Evolutionary conservation across 306 rosid genomes (phyloP), one percentile per base, ranked within the genome.

Genomic region (Arachis stenosperma): DNA sequence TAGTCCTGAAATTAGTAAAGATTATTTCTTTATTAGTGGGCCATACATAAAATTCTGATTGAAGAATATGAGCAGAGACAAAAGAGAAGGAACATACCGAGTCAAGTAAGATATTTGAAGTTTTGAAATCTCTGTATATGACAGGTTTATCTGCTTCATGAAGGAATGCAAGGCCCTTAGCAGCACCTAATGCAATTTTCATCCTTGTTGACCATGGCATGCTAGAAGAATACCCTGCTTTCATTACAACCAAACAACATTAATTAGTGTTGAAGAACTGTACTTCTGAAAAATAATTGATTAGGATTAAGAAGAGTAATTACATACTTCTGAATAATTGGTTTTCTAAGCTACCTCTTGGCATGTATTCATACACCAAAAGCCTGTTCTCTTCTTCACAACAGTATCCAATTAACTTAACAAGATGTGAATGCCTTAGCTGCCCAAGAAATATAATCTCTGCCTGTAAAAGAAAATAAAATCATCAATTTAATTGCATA

Each of bases 401-500:
- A 58, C 97, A 90, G 57, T 90, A 90, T 47, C 97, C 94, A 64
- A 90, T 84, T 75, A 90, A 59, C 84, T 90, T 90, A 2, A 88
- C 97, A 61, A 90, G 91, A 78, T 90, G 84, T 14, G 86, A 86
- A 81, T 90, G 97, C 73, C 87, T 82, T 57, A 90, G 81, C 82
- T 90, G 97, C 54, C 97, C 92, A 76, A 90, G 97, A 79, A 88
- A 85, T n/a, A 90, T 83, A 36, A 90, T 83, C 72, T 90, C 94
- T 7, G 94, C 86, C 97, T 90, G 50, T 41, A 79, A 75, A 65
- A 82, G 5, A 53, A 48, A 46, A 43, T 6, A 33, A 33, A 33
- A 33, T 33, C 37, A 4, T 33, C 37, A 22, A 22, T 22, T 22
- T 22, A 22, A 22, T 22, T 22, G 27, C 27, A 22, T 22, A 22